Evolutionary conservation across 768 basidiomycete species (phyloP), one percentile per base, ranked within the genome.

Genomic region (Russula earlei): DNA sequence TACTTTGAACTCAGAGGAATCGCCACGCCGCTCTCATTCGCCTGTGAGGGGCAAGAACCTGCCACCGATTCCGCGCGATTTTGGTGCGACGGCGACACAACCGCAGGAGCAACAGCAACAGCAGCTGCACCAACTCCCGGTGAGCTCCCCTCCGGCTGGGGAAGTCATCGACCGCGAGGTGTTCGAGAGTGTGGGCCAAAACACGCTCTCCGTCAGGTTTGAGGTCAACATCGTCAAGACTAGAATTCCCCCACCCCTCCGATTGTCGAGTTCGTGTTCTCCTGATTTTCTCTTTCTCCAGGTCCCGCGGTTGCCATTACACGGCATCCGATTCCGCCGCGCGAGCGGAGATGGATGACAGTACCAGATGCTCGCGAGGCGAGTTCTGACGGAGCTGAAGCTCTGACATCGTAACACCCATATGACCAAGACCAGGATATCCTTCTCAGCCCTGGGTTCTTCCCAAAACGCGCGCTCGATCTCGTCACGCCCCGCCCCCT

Each of bases 201-300:
- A 83, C 68, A 82, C 82, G 41, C 68, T 98, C 59, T 85, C 90
- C 60, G 95, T 99, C 11, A 80, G 91, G 59, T 99, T 98, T 69
- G 95, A 99, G 71, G 90, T 98, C 57, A 94, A 87, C 68, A 86
- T 99, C 62, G 91, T 99, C 68, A 97, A 97, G 81, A 92, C 94
- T 31, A 9, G 53, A 27, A 2, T 14, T 1, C 12, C 1, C 2
- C 12, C 3, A 2, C 20, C 11, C 8, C 14, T n/a, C n/a, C 17
- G 10, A 10, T 31, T 10, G 7, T 31, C 29, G 29, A 31, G n/a
- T n/a, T n/a, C n/a, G n/a, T n/a, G n/a, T 31, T 31, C 29, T 7
- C 3, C 10, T 31, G 29, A 10, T 4, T 25, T 33, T 17, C 14
- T 20, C 7, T 34, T 42, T 31, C 10, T 64, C 0, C 64, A 94